A percentile compares a stretch with the other conserved stretches of the same genome.
Conservation (phyloP, 306 rosid species). For the Vicia sativa region DNA sequence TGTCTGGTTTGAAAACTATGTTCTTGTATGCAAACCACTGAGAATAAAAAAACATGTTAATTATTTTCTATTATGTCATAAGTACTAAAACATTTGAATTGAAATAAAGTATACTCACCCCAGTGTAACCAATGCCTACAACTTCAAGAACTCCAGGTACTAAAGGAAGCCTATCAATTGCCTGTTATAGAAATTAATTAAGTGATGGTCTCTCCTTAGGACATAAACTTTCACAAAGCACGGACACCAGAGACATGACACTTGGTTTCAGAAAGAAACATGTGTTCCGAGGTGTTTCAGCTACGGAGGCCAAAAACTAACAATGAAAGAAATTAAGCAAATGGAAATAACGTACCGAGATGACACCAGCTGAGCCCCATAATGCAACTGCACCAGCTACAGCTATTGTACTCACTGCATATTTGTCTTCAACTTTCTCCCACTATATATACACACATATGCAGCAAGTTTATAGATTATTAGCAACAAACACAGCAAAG, state of each 20-base stretch:
- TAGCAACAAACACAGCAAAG: too few species aligned
- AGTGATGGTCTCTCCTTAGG: too few species aligned
- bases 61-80: too few species aligned
- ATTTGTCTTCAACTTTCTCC: constrained; percentile 95
- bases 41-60: background rate
- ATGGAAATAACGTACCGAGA: constrained; percentile 57
- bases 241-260: too few species aligned
- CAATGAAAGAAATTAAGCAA: background rate
- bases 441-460: constrained; percentile 42
- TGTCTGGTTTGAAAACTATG: constrained; percentile 72
- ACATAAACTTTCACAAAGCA: too few species aligned
- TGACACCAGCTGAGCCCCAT: constrained; percentile 71
- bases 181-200: constrained; percentile 48
- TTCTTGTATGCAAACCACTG: constrained; percentile 95
- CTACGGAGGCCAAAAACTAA: too few species aligned
- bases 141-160: constrained; percentile 87
- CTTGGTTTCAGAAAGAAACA: too few species aligned
- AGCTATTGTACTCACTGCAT: constrained; percentile 78
- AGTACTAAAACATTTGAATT: too few species aligned
- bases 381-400: constrained; percentile 70
- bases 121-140: constrained; percentile 93
- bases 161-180: constrained; percentile 92
- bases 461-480: background rate
- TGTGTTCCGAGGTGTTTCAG: too few species aligned
- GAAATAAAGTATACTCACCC: constrained; percentile 46